Conservation (phyloP, 768 basidiomycete genomes). For the Suillus spraguei region DNA sequence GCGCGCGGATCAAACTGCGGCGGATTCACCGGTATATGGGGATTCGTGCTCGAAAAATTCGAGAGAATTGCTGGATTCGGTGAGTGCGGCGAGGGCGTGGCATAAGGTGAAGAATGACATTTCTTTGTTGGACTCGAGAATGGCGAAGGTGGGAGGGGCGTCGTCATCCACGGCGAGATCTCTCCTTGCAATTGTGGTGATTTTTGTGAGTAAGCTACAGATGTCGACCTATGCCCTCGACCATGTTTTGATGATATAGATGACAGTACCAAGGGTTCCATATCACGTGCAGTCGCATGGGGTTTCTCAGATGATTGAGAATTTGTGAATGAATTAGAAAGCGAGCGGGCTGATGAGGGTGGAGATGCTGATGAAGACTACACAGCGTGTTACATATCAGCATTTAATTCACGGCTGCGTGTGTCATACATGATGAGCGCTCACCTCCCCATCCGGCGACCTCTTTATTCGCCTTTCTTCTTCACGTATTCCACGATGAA, state of each 20-base stretch:
- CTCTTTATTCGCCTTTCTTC: conserved; percentile 14
- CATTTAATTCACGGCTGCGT: conserved; percentile 1
- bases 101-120: conserved; percentile 8
- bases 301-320: conserved; percentile 32
- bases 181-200: conserved; percentile 20
- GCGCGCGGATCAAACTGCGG: conserved; percentile 64
- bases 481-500: conserved; percentile 34
- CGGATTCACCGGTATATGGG: conserved; percentile 31
- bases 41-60: conserved; percentile 7
- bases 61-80: conserved; percentile 17
- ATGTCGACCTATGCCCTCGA: conserved; percentile 18
- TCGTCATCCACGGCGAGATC: conserved; percentile 30
- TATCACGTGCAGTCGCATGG: conserved; percentile 24
- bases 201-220: conserved; percentile 19
- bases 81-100: conserved; percentile 13
- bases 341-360: conserved; percentile 32
- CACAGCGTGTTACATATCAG: conserved; percentile 11
- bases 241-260: conserved; percentile 7
- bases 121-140: conserved; percentile 33
- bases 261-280: conserved; percentile 14
- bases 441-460: conserved; percentile 27
- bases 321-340: conserved; percentile 23
- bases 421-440: conserved; percentile 12
- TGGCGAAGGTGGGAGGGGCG: conserved; percentile 34
- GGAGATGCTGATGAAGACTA: conserved; percentile 31